Base-by-base conservation (phyloP, 177 flowering plant genomes). In the Vitis hybrid region DNA sequence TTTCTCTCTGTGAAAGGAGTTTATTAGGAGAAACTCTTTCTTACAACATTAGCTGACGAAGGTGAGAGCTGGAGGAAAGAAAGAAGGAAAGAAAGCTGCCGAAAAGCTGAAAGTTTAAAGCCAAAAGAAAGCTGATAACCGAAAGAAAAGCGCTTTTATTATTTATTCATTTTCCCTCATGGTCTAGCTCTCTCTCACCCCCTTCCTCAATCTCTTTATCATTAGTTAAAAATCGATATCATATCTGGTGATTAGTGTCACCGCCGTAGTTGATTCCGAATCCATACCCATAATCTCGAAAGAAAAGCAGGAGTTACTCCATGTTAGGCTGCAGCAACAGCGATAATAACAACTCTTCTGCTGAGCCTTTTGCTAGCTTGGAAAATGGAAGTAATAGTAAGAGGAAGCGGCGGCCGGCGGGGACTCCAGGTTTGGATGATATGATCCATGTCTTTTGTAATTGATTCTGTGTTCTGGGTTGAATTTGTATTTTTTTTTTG, bases 341-440 rank as follows among this genome's bases (percentile, higher is more conserved):
- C 40, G 40, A 35, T 6, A 35, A 35, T 35, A 35, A 35, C 69
- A 75, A 48, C 65, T 65, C 85, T 18, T 71, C 77, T 57, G 72
- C 81, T 52, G 85, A 83, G 62, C 75, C 83, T 9, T 83, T 83
- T 62, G 69, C 80, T 27, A 79, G 86, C 72, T 66, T 77, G 32
- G 87, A 85, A 11, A 81, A 76, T 79, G 86, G 83, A 30, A 84
- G 55, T 56, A 76, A 24, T 72, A 83, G 76, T 65, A 91, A 88
- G 67, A 74, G 94, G 27, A 91, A 89, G 69, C 61, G 97, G 72
- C 77, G 97, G 54, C 97, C 97, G 0, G 97, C 94, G 5, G 97
- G 97, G 15, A 91, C 97, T 60, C 97, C 97, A 82, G 97, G 97
- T 91, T 60, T 13, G 3, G 21, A 65, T 50, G 6, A 13, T 4